Percentiles rank a stretch among this genome's conserved stretches.
Evolutionary conservation across 2,329 filamentous ascomycete species (phyloP).

Genomic region (Rhexocercosporidium sp.): DNA sequence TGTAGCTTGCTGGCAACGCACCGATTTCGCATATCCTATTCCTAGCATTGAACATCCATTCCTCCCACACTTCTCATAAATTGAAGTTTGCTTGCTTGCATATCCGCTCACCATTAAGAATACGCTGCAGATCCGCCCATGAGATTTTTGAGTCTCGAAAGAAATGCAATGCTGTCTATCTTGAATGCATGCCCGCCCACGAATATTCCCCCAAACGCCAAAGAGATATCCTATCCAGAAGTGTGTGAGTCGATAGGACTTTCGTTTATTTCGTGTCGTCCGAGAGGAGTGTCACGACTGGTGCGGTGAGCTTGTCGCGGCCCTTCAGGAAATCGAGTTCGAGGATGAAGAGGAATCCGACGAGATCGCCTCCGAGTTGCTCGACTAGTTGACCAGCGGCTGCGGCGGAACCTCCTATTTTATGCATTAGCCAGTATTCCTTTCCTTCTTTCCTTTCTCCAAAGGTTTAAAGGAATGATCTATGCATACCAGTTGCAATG

Average conservation of each 20-base stretch:
- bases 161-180: conserved; percentile 6
- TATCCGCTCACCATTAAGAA: background rate
- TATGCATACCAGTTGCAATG: conserved; percentile 85
- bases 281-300: conserved; percentile 81
- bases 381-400: conserved; percentile 87
- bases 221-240: conserved; percentile 2
- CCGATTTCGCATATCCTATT: background rate
- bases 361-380: conserved; percentile 82
- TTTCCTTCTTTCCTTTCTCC: background rate
- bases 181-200: background rate
- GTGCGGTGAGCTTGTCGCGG: conserved; percentile 83
- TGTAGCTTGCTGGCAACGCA: no score
- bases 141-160: background rate
- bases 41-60: no score
- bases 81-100: background rate
- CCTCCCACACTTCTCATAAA: background rate
- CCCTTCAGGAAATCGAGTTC: conserved; percentile 94
- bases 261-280: conserved; percentile 50
- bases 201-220: background rate
- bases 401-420: conserved; percentile 82
- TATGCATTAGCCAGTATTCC: conserved; percentile 15
- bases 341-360: conserved; percentile 94
- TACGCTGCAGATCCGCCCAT: background rate
- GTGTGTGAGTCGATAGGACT: background rate
- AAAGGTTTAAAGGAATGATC: no score